Conservation (phyloP, 371 early-diverging fungal genomes). For the Batkoa obscura region DNA sequence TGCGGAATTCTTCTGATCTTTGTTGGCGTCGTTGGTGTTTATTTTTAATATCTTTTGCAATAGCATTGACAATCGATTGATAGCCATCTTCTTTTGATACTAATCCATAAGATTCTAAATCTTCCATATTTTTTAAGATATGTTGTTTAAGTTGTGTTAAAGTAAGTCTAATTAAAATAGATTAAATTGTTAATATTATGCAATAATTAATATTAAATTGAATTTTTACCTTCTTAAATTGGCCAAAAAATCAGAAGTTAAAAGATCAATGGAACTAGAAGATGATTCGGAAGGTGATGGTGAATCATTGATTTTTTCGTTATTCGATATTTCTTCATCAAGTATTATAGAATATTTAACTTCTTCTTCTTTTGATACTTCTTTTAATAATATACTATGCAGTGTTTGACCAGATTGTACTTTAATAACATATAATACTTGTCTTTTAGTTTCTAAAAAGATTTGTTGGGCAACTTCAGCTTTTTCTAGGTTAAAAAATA, state of each 20-base stretch:
- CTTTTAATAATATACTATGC: slow-evolving; percentile 57
- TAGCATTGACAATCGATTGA: slow-evolving; percentile 78
- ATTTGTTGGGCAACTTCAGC: slow-evolving; percentile 43
- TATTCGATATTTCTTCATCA: slow-evolving; percentile 13
- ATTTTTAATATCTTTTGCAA: slow-evolving; percentile 81
- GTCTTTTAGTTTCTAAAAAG: slow-evolving; percentile 76
- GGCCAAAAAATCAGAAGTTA: slow-evolving; percentile 8
- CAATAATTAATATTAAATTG: background rate
- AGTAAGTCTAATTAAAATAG: background rate
- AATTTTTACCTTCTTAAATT: slow-evolving; percentile 7
- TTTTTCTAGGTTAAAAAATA: slow-evolving; percentile 18
- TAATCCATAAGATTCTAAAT: slow-evolving; percentile 43
- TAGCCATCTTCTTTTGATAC: slow-evolving; percentile 33
- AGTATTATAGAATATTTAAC: slow-evolving; percentile 31
- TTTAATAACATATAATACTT: slow-evolving; percentile 57
- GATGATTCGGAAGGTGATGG: slow-evolving; percentile 6
- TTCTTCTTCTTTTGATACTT: slow-evolving; percentile 56
- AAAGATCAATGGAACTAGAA: slow-evolving; percentile 6
- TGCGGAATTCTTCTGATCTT: slow-evolving; percentile 46
- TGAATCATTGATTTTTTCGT: background rate
- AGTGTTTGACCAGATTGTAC: slow-evolving; percentile 65
- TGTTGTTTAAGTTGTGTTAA: slow-evolving; percentile 6
- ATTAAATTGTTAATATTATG: background rate
- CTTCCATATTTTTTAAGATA: slow-evolving; percentile 41
- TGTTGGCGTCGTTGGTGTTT: slow-evolving; percentile 71